Base-by-base conservation (phyloP, 805 yeast species). In the Kuraishia molischiana region DNA sequence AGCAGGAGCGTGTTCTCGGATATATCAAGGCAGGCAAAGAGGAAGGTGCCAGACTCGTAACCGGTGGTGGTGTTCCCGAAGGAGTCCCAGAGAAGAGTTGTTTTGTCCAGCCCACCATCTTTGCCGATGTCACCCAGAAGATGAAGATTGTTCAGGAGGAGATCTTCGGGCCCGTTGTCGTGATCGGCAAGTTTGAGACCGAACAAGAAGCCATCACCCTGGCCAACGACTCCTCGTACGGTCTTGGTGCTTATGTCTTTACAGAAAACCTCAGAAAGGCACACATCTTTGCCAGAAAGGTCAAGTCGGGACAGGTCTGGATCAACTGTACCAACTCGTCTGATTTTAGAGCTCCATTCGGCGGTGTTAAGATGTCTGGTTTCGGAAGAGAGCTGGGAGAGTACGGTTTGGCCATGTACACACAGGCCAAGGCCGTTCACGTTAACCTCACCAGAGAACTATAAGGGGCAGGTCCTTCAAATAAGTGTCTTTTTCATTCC, bases 121-220 rank as follows among this genome's bases (percentile, higher is more conserved):
- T 82, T 58, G 73, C 75, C 46, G 82, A 79, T 52, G 84, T 80
- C 44, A 66, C 60, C 4, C 80, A 77, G 56, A 70, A 72, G 48
- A 76, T 77, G 77, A 59, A 62, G 45, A 75, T 82, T 49, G 76
- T 74, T 43, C 71, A 61, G 50, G 89, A 82, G 51, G 92, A 82
- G 61, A 81, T 82, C 47, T 82, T 82, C 45, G 92, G 92, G 37
- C 92, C 92, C 29, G 87, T 82, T 41, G 83, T 80, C 36, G 68
- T 84, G 18, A 67, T 79, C 41, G 62, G 79, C 46, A 81, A 79
- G 59, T 82, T 82, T 62, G 62, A 62, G 50, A 72, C 79, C 39
- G 62, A 69, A 39, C 84, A 78, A 40, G 85, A 82, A 52, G 87
- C 68, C 40, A 66, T 81, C 41, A 59, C 61, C 35, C 62, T 70